phyloP scores from a whole-genome alignment of 371 early-diverging fungal species.

The Dinochytrium kinnereticum region DNA sequence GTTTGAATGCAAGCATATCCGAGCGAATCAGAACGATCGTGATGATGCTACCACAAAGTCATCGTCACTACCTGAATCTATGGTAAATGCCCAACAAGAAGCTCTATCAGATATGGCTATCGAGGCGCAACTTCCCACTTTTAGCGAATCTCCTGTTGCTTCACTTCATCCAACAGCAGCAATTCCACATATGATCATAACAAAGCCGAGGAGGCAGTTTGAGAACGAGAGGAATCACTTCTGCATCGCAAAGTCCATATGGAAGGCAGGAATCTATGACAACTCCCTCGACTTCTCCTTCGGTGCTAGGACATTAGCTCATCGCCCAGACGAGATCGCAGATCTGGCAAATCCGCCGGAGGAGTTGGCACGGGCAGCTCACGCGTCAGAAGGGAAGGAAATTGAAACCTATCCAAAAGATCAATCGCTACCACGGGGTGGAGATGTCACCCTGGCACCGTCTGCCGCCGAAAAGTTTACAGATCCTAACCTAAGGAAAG shows the following conservation, averaged over 20 bases:
- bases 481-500: background rate
- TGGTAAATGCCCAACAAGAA: too few relatives aligned
- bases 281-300: background rate
- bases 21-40: background rate
- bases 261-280: background rate
- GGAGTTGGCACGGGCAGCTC: too few relatives aligned
- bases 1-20: background rate
- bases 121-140: too few relatives aligned
- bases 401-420: too few relatives aligned
- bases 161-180: background rate
- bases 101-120: too few relatives aligned
- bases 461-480: background rate
- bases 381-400: too few relatives aligned
- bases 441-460: too few relatives aligned
- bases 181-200: background rate
- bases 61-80: background rate
- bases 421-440: too few relatives aligned
- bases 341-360: too few relatives aligned
- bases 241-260: background rate
- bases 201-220: background rate
- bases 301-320: background rate
- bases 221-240: background rate
- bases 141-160: too few relatives aligned
- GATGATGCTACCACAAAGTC: background rate
- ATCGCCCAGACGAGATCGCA: too few relatives aligned